These are phyloP conservation scores for Talaromyces islandicus DNA, from an alignment of 2,329 filamentous ascomycete species.

Conservation along the genomic window DNA sequence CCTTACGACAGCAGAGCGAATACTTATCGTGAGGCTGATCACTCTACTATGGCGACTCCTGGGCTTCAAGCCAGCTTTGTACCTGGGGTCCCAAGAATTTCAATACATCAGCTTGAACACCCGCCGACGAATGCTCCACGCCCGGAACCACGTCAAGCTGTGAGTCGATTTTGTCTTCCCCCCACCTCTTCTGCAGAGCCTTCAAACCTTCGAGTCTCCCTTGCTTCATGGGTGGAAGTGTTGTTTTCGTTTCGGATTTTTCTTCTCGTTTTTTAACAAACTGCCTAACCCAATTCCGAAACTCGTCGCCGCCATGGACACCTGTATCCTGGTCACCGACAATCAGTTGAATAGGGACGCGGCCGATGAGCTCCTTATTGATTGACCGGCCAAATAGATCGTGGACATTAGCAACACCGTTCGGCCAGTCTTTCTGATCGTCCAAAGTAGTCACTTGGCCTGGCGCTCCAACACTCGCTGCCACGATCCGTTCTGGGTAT, in stretches of 20 bases:
- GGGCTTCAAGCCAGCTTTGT: not conserved
- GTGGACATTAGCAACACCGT: not conserved
- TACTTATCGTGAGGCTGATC: too few relatives aligned
- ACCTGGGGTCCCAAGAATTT: conserved; percentile 1
- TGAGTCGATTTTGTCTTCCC: conserved; percentile 15
- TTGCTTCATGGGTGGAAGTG: not conserved
- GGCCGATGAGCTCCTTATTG: not conserved
- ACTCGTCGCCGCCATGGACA: not conserved
- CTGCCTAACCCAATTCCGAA: not conserved
- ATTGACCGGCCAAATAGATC: not conserved
- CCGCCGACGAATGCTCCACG: conserved; percentile 14
- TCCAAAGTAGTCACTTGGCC: conserved; percentile 22
- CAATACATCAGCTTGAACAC: conserved; percentile 3
- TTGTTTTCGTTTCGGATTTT: not conserved
- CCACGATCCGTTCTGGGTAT: conserved; percentile 22
- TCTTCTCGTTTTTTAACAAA: not conserved
- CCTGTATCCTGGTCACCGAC: not conserved
- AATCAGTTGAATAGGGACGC: not conserved
- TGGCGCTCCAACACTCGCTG: conserved; percentile 26
- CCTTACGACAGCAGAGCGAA: too few relatives aligned
- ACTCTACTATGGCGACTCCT: not conserved
- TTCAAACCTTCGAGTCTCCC: not conserved
- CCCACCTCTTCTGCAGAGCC: conserved; percentile 14
- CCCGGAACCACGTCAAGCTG: conserved; percentile 18
- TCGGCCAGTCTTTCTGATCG: conserved; percentile 8